These are phyloP conservation scores for Calocybe gambosa DNA, from an alignment of 1,284 basidiomycete species.

Conservation along the genomic window DNA sequence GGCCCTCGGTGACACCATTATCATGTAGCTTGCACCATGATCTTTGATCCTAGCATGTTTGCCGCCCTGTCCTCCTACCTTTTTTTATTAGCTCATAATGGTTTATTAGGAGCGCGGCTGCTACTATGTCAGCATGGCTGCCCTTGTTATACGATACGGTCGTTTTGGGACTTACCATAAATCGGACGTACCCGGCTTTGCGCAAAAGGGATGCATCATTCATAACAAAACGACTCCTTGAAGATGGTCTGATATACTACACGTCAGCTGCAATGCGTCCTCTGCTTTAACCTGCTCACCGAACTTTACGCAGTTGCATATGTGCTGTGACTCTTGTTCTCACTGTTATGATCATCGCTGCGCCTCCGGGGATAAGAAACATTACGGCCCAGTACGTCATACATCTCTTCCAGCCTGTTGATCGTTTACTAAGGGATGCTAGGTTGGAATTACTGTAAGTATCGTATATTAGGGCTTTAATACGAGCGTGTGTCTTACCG, in stretches of 20 bases:
- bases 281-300: not conserved
- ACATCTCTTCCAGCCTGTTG: not conserved
- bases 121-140: slow-evolving; percentile 49
- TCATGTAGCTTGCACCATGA: slow-evolving; percentile 45
- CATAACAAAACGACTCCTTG: slow-evolving; percentile 40
- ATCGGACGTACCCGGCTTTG: slow-evolving; percentile 36
- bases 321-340: slow-evolving; percentile 45
- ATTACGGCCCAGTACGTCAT: slow-evolving; percentile 46
- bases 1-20: not conserved
- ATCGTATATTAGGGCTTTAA: too few relatives aligned
- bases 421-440: not conserved
- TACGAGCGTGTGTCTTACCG: not conserved
- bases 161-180: slow-evolving; percentile 42
- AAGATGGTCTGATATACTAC: slow-evolving; percentile 52
- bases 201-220: slow-evolving; percentile 32
- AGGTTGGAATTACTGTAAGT: slow-evolving; percentile 4
- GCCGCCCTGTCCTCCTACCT: slow-evolving; percentile 18
- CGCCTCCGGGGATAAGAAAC: slow-evolving; percentile 41
- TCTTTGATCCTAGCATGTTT: slow-evolving; percentile 38
- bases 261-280: slow-evolving; percentile 26
- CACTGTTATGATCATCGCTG: slow-evolving; percentile 44
- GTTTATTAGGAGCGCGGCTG: slow-evolving; percentile 25
- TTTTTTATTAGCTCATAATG: not conserved
- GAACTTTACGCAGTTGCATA: slow-evolving; percentile 35
- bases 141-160: slow-evolving; percentile 51